Evolutionary conservation across 2,329 filamentous ascomycete genomes (phyloP).

Genomic region (Cytospora schulzeri): DNA sequence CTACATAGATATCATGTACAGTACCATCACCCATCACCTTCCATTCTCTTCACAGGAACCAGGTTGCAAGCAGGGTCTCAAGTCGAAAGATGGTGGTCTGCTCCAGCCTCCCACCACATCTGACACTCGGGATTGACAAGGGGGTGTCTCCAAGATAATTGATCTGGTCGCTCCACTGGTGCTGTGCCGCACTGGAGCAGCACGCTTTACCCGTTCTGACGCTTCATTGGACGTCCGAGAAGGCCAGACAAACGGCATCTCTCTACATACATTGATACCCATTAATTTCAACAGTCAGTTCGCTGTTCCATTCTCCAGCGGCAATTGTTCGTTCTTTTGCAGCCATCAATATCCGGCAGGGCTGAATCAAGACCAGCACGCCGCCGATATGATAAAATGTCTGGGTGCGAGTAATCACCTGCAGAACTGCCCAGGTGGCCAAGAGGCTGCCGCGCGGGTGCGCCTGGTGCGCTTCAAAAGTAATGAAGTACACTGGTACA

Average conservation of each 20-base stretch:
- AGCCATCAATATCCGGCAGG: slow-evolving; percentile 15
- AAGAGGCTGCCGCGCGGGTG: slow-evolving; percentile 24
- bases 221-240: slow-evolving; percentile 3
- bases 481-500: slow-evolving; percentile 1
- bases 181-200: slow-evolving; percentile 13
- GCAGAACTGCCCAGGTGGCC: slow-evolving; percentile 10
- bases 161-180: slow-evolving; percentile 17
- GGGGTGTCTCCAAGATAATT: slow-evolving; percentile 14
- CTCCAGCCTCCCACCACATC: slow-evolving; percentile 22
- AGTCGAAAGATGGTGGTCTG: slow-evolving; percentile 12
- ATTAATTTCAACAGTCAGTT: neutral
- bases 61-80: slow-evolving; percentile 8
- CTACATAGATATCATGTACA: neutral
- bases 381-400: slow-evolving; percentile 4
- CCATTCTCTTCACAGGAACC: neutral
- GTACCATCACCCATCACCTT: neutral
- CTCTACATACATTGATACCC: too few relatives aligned
- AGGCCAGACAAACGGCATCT: neutral
- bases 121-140: slow-evolving; percentile 24
- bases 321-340: neutral
- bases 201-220: neutral
- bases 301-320: neutral
- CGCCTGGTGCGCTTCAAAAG: slow-evolving; percentile 17
- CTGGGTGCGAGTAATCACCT: slow-evolving; percentile 14
- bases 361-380: slow-evolving; percentile 16